Conservation (phyloP, 306 rosid species). For the Echinosophora koreensis region DNA sequence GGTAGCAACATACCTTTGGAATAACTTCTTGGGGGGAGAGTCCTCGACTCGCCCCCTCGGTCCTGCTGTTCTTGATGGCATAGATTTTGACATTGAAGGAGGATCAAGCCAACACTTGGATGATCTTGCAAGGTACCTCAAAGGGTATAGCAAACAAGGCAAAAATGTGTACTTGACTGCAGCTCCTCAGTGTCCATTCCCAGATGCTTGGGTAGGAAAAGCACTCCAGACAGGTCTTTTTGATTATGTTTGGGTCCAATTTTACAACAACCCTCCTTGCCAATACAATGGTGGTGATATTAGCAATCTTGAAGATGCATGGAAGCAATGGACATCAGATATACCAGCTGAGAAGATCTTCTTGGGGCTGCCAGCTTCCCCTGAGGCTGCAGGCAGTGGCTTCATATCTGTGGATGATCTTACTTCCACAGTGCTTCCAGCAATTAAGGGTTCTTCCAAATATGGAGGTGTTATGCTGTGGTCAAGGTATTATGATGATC, state of each 20-base stretch:
- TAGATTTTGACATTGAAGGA: slow-evolving; percentile 55
- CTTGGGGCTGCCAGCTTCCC: slow-evolving; percentile 55
- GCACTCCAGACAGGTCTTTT: slow-evolving; percentile 53
- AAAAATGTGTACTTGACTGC: slow-evolving; percentile 48
- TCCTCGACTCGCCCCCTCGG: slow-evolving; percentile 61
- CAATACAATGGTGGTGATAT: slow-evolving; percentile 39
- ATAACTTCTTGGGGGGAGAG: slow-evolving; percentile 55
- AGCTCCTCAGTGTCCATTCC: slow-evolving; percentile 57
- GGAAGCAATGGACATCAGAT: slow-evolving; percentile 53
- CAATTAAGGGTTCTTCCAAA: slow-evolving; percentile 48
- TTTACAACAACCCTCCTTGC: slow-evolving; percentile 58
- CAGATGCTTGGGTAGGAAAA: slow-evolving; percentile 55
- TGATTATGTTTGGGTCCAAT: slow-evolving; percentile 55
- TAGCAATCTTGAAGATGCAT: slow-evolving; percentile 48
- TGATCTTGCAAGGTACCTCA: slow-evolving; percentile 53
- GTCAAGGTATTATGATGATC: slow-evolving; percentile 53
- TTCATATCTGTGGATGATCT: slow-evolving; percentile 50
- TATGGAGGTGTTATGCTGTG: slow-evolving; percentile 57
- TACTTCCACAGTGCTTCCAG: slow-evolving; percentile 54
- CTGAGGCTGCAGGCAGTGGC: slow-evolving; percentile 53
- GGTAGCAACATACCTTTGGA: slow-evolving; percentile 54
- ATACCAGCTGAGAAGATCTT: slow-evolving; percentile 51
- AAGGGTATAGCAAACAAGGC: slow-evolving; percentile 32
- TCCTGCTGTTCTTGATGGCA: slow-evolving; percentile 55
- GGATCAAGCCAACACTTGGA: slow-evolving; percentile 47